Percentiles rank a stretch among this genome's conserved stretches.
Conservation (phyloP, 2,329 filamentous ascomycete species). For the Ceratocystis alfenasii region DNA sequence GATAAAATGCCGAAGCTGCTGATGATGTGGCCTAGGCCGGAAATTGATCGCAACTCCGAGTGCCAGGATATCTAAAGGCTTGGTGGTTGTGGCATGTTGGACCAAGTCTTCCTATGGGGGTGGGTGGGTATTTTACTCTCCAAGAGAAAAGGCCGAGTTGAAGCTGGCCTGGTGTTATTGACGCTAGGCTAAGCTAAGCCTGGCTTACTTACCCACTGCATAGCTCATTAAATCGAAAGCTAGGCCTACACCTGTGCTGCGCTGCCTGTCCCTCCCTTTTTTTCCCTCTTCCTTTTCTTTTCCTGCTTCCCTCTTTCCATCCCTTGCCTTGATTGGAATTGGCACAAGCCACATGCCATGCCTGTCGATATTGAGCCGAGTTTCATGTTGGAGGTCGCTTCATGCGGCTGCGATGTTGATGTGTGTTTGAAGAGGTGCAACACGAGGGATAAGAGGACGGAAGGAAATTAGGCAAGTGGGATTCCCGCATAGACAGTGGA, state of each 20-base stretch:
- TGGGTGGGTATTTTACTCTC: neutral
- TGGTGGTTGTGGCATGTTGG: neutral
- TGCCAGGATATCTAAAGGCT: neutral
- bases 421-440: neutral
- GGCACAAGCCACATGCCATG: slow-evolving; percentile 7
- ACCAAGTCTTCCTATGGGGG: neutral
- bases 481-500: too few relatives aligned
- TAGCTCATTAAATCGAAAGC: neutral
- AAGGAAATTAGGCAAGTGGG: too few relatives aligned
- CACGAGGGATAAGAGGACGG: neutral
- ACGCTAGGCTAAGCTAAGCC: neutral
- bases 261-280: neutral
- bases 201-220: neutral
- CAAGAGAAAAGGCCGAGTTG: neutral
- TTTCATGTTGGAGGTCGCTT: neutral
- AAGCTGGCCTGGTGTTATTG: too few relatives aligned
- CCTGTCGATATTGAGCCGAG: slow-evolving; percentile 3
- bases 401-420: neutral
- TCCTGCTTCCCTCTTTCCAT: neutral
- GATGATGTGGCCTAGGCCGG: neutral
- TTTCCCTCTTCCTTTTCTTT: neutral
- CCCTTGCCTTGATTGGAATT: neutral
- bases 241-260: neutral
- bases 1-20: neutral
- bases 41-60: neutral